Base-by-base conservation (phyloP, 176 grass and related monocot genomes). In the Eremochloa ophiuroides region DNA sequence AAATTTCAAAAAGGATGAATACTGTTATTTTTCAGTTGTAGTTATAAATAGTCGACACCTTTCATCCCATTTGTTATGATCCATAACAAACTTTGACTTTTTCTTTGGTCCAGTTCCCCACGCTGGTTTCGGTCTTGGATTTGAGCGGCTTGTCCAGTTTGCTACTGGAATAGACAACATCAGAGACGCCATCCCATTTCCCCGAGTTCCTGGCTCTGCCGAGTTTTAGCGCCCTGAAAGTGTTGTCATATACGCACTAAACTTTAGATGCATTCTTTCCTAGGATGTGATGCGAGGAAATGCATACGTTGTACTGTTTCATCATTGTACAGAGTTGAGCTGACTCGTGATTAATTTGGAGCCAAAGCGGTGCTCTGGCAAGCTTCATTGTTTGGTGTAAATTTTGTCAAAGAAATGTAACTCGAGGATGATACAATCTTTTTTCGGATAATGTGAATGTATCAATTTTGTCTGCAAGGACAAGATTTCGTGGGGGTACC, bases 121-220 rank as follows among this genome's bases (percentile, higher is more conserved):
- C 86, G 92, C 95, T 77, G 95, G 95, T 76, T 98, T 98, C 65
- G 95, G 95, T 73, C 88, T 98, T 78, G 95, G 95, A 85, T 98
- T 94, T 76, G 95, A 98, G 86, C 89, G 95, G 47, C 95, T 98
- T 68, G 96, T 95, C 40, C 96, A 95, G 81, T 99, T 99, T 86
- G 87, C 88, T 34, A 95, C 96, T 37, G 96, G 96, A 74, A 89
- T 99, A 63, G 96, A 99, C 18, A 99, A 99, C 78, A 95, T 99
- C 55, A 91, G 96, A 88, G 93, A 99, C 40, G 88, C 80, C 39
- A 99, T 99, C 89, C 96, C 96, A 47, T 99, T 99, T 66, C 96
- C 93, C 59, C 85, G 93, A 26, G 58, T 83, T 73, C 96, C 96
- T 80, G 93, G 96, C 75, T 99, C 89, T 13, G 91, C 96, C 2